phyloP scores from a whole-genome alignment of 805 yeast genomes.

The Wickerhamomyces bisporus region DNA sequence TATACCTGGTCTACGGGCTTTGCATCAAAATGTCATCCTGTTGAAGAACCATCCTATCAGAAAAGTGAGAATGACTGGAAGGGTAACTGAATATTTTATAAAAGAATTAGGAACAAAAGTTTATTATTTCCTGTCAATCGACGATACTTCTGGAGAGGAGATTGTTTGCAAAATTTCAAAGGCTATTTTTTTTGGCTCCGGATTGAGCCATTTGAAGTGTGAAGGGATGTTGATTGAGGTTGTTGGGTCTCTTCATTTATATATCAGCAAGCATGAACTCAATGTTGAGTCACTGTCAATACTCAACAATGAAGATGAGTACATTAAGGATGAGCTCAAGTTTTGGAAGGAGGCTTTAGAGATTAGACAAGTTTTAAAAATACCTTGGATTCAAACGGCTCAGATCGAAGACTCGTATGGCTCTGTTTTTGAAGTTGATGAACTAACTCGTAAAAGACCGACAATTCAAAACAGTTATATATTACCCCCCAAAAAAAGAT shows the following conservation, averaged over 20 bases:
- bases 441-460: slow-evolving; percentile 4
- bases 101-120: slow-evolving; percentile 13
- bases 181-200: slow-evolving; percentile 16
- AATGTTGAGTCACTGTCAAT: slow-evolving; percentile 24
- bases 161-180: slow-evolving; percentile 26
- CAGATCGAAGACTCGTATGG: slow-evolving; percentile 9
- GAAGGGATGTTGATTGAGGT: slow-evolving; percentile 24
- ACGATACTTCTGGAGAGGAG: slow-evolving; percentile 26
- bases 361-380: slow-evolving; percentile 19
- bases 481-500: slow-evolving; percentile 1
- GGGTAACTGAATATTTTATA: slow-evolving; percentile 26
- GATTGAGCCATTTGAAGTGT: slow-evolving; percentile 18
- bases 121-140: slow-evolving; percentile 23
- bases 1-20: slow-evolving; percentile 16
- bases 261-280: slow-evolving; percentile 25
- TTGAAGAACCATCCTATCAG: slow-evolving; percentile 39
- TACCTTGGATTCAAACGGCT: slow-evolving; percentile 31
- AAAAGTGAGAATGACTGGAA: slow-evolving; percentile 31
- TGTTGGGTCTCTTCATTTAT: slow-evolving; percentile 20
- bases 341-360: slow-evolving; percentile 32
- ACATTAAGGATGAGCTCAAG: slow-evolving; percentile 26
- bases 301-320: slow-evolving; percentile 17
- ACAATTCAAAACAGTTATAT: slow-evolving; percentile 3
- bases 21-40: slow-evolving; percentile 23
- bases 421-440: slow-evolving; percentile 2